phyloP scores from a whole-genome alignment of 306 rosid species.

The Prunus padus region DNA sequence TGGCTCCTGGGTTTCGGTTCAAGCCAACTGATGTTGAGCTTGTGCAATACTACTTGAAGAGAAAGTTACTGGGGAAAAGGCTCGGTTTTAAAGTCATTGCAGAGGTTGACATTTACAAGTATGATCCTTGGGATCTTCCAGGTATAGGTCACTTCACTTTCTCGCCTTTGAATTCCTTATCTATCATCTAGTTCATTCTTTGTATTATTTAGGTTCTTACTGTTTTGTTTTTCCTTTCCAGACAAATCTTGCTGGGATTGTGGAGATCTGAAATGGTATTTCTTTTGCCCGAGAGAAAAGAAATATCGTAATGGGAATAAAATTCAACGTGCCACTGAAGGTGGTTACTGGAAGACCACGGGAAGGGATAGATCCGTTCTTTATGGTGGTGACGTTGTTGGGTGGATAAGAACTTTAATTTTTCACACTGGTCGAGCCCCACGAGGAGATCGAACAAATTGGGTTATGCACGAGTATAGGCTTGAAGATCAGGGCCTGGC shows the following conservation, averaged over 20 bases:
- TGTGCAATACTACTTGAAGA: slow-evolving; percentile 51
- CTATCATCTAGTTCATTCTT: neutral
- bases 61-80: slow-evolving; percentile 47
- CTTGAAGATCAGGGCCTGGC: slow-evolving; percentile 43
- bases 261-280: slow-evolving; percentile 72
- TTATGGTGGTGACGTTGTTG: slow-evolving; percentile 41
- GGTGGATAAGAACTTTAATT: slow-evolving; percentile 62
- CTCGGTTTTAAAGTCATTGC: slow-evolving; percentile 33
- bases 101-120: slow-evolving; percentile 65
- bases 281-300: slow-evolving; percentile 56
- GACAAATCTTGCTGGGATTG: slow-evolving; percentile 43
- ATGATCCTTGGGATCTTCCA: slow-evolving; percentile 73
- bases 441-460: slow-evolving; percentile 62
- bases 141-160: slow-evolving; percentile 37
- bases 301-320: slow-evolving; percentile 59
- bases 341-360: slow-evolving; percentile 76
- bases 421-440: slow-evolving; percentile 61
- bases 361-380: slow-evolving; percentile 54
- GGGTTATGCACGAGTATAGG: slow-evolving; percentile 90
- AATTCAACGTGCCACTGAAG: slow-evolving; percentile 52
- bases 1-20: slow-evolving; percentile 74
- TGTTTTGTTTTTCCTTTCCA: slow-evolving; percentile 20
- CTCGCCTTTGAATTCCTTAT: neutral
- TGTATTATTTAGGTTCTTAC: slow-evolving; percentile 2
- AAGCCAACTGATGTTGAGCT: slow-evolving; percentile 68